Percentiles rank a stretch among this genome's conserved stretches.
Evolutionary conservation across 1,284 basidiomycete species (phyloP).

Genomic region (Malassezia dermatis): DNA sequence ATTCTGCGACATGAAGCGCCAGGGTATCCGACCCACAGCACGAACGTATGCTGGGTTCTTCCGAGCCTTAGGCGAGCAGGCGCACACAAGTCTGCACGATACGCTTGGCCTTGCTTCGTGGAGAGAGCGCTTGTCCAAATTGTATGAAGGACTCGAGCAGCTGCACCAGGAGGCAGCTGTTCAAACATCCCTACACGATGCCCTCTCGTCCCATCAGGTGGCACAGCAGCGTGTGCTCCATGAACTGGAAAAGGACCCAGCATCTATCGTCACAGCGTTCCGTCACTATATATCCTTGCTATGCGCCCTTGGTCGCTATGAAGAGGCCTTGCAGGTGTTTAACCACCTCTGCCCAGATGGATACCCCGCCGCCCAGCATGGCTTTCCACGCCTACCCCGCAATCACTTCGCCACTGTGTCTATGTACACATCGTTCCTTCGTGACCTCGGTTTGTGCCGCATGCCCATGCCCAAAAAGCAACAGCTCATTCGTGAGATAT

Average conservation of each 20-base stretch:
- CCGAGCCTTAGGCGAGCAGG: neutral
- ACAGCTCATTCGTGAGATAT: neutral
- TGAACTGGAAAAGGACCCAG: neutral
- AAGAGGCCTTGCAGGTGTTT: constrained; percentile 3
- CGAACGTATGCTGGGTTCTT: constrained; percentile 13
- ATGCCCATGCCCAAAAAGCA: constrained; percentile 7
- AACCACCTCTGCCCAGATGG: constrained; percentile 2
- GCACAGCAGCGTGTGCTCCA: neutral
- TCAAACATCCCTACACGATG: neutral
- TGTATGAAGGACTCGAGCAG: constrained; percentile 2
- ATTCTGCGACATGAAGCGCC: constrained; percentile 13
- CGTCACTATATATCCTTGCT: constrained; percentile 7
- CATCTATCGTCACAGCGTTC: constrained; percentile 7
- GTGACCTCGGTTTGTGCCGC: constrained; percentile 3
- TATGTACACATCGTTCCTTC: constrained; percentile 9
- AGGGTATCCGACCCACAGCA: constrained; percentile 6
- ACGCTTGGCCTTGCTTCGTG: neutral
- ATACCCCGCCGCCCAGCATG: neutral
- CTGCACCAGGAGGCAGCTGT: neutral
- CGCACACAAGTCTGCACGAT: neutral
- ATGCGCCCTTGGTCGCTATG: neutral
- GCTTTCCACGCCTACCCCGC: constrained; percentile 1
- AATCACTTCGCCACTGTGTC: constrained; percentile 5
- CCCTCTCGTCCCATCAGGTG: neutral
- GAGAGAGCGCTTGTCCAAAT: neutral